Evolutionary conservation across 2,329 filamentous ascomycete species (phyloP).

Genomic region (Didymella arachidicola): DNA sequence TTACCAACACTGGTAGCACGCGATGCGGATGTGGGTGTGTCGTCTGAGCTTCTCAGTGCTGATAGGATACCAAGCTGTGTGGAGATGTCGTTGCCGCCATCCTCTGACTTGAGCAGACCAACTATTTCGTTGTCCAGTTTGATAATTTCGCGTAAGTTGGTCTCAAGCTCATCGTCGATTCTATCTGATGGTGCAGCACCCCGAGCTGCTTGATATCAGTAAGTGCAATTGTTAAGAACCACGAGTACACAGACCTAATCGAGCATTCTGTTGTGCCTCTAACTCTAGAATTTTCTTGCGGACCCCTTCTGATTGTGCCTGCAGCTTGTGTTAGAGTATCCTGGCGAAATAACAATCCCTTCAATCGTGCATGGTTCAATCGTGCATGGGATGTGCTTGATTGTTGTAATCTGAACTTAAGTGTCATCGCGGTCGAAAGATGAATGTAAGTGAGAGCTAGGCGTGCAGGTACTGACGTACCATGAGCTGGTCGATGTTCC

Average conservation of each 20-base stretch:
- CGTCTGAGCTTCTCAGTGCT: conserved; percentile 57
- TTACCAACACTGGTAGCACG: conserved; percentile 49
- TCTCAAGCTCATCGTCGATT: conserved; percentile 57
- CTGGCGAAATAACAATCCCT: background rate
- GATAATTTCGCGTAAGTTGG: conserved; percentile 58
- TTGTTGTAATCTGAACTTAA: background rate
- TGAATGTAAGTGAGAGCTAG: background rate
- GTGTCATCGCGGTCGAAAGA: too few species aligned
- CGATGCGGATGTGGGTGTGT: conserved; percentile 48
- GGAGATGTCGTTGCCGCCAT: conserved; percentile 51
- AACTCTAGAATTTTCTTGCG: conserved; percentile 45
- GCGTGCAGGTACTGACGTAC: conserved; percentile 44
- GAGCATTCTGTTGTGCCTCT: conserved; percentile 39
- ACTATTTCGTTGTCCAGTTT: conserved; percentile 57
- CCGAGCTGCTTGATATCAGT: conserved; percentile 37
- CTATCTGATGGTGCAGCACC: conserved; percentile 47
- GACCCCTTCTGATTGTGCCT: conserved; percentile 45
- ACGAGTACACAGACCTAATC: conserved; percentile 32
- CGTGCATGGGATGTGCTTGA: background rate
- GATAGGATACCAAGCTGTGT: conserved; percentile 57
- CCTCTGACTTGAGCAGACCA: conserved; percentile 54
- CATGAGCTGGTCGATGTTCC: conserved; percentile 56
- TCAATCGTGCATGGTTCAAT: background rate
- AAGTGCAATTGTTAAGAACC: background rate
- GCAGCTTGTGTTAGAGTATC: background rate